Conservation (phyloP, 257 asterid species). For the Nicotiana tabacum region DNA sequence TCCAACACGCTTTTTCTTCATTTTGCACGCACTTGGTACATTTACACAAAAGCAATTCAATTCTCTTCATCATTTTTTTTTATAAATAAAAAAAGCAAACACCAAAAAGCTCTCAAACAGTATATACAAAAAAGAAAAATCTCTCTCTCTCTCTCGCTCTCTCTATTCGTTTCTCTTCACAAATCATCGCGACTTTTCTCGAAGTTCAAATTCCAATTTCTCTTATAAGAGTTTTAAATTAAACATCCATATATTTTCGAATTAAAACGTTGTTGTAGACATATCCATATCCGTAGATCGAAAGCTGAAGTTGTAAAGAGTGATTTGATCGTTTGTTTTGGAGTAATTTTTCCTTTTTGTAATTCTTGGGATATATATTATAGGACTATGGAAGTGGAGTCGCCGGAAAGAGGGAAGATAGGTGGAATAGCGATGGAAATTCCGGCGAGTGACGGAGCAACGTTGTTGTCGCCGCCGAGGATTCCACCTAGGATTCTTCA, state of each 20-base stretch:
- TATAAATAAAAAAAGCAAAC: not conserved
- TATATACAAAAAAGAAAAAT: not conserved
- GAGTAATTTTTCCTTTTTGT: conserved; percentile 17
- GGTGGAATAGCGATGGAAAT: conserved; percentile 68
- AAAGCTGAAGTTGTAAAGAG: not conserved
- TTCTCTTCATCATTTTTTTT: not conserved
- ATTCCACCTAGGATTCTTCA: conserved; percentile 73
- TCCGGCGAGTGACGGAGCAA: conserved; percentile 64
- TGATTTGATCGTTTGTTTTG: conserved; percentile 15
- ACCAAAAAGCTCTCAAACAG: conserved; percentile 3
- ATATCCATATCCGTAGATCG: not conserved
- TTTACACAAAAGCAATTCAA: not conserved
- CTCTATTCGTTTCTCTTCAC: not conserved
- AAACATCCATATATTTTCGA: not conserved
- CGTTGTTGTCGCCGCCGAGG: conserved; percentile 72
- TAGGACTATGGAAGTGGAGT: conserved; percentile 42
- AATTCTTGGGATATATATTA: conserved; percentile 2
- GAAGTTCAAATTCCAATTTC: conserved; percentile 8
- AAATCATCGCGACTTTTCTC: conserved; percentile 34
- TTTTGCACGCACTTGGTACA: not conserved
- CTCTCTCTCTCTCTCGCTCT: not conserved
- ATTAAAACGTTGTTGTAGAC: not conserved
- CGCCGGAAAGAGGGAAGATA: conserved; percentile 58
- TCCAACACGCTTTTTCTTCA: conserved; percentile 10
- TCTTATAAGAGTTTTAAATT: not conserved